Percentiles rank a stretch among this genome's conserved stretches.
Evolutionary conservation across 2,329 filamentous ascomycete genomes (phyloP).

Genomic region (Xylariaceae sp.): DNA sequence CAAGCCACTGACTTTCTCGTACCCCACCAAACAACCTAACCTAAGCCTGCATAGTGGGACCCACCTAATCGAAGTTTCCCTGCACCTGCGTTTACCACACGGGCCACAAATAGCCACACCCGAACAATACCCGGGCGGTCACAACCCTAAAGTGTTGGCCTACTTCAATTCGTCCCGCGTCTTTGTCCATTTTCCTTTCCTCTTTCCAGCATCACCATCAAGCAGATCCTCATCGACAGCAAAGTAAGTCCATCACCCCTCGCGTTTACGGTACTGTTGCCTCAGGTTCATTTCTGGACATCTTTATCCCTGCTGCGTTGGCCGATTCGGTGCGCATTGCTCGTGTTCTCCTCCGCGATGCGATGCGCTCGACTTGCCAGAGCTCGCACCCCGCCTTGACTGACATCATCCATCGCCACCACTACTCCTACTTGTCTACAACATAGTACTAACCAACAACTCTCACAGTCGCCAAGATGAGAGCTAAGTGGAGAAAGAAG

Average conservation of each 20-base stretch:
- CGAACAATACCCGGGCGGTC: slow-evolving; percentile 25
- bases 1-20: too few relatives aligned
- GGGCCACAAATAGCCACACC: slow-evolving; percentile 12
- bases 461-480: slow-evolving; percentile 49
- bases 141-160: slow-evolving; percentile 27
- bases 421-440: not conserved
- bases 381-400: slow-evolving; percentile 7
- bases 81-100: slow-evolving; percentile 3
- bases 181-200: slow-evolving; percentile 19
- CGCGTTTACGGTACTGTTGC: not conserved
- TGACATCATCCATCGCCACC: slow-evolving; percentile 9
- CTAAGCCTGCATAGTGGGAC: slow-evolving; percentile 7
- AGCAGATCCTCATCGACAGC: slow-evolving; percentile 30
- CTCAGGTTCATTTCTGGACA: too few relatives aligned
- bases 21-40: too few relatives aligned
- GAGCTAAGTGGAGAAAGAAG: slow-evolving; percentile 99
- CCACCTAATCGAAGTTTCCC: not conserved
- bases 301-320: too few relatives aligned
- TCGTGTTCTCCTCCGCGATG: not conserved
- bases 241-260: slow-evolving; percentile 23
- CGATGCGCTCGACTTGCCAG: not conserved
- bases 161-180: slow-evolving; percentile 26
- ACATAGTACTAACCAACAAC: slow-evolving; percentile 14
- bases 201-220: slow-evolving; percentile 28
- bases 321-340: not conserved